A percentile compares a stretch with the other conserved stretches of the same genome.
phyloP scores from a whole-genome alignment of 352 stramenopile genomes.

The Globisporangium lucens region DNA sequence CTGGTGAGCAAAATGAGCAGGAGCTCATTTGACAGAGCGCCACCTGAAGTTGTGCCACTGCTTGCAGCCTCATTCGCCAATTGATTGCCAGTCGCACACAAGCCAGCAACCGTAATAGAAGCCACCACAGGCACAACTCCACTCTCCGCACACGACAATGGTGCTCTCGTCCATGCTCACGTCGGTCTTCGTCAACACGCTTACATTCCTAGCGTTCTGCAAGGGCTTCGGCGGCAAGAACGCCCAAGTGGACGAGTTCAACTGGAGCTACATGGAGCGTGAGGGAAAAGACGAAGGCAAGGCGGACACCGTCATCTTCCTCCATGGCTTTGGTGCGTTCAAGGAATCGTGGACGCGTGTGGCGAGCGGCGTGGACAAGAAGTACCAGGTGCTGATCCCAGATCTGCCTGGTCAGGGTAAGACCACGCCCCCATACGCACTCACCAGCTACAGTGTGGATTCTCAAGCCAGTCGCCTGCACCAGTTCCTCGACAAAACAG shows the following conservation, averaged over 20 bases:
- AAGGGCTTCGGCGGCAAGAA: slow-evolving; percentile 50
- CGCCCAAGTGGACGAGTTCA: slow-evolving; percentile 44
- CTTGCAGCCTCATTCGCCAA: neutral
- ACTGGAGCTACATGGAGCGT: slow-evolving; percentile 74
- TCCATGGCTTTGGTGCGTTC: slow-evolving; percentile 69
- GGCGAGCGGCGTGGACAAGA: slow-evolving; percentile 44
- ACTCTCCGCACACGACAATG: slow-evolving; percentile 12
- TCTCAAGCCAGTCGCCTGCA: slow-evolving; percentile 53
- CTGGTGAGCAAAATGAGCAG: too few relatives aligned
- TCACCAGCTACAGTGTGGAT: slow-evolving; percentile 49
- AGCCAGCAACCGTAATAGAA: neutral
- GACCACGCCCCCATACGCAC: slow-evolving; percentile 44
- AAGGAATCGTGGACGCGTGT: slow-evolving; percentile 70
- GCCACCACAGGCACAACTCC: neutral
- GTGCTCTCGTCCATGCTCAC: slow-evolving; percentile 23
- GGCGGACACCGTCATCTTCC: slow-evolving; percentile 55
- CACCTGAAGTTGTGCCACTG: neutral
- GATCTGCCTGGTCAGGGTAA: slow-evolving; percentile 67
- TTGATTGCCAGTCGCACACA: neutral
- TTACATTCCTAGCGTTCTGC: slow-evolving; percentile 56
- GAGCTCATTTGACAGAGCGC: neutral
- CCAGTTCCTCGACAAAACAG: slow-evolving; percentile 48
- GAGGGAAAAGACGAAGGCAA: slow-evolving; percentile 33
- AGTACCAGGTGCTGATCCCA: slow-evolving; percentile 57
- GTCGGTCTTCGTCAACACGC: slow-evolving; percentile 30